Evolutionary conservation across 768 basidiomycete species (phyloP).

Genomic region (Agaricus sinodeliciosus): DNA sequence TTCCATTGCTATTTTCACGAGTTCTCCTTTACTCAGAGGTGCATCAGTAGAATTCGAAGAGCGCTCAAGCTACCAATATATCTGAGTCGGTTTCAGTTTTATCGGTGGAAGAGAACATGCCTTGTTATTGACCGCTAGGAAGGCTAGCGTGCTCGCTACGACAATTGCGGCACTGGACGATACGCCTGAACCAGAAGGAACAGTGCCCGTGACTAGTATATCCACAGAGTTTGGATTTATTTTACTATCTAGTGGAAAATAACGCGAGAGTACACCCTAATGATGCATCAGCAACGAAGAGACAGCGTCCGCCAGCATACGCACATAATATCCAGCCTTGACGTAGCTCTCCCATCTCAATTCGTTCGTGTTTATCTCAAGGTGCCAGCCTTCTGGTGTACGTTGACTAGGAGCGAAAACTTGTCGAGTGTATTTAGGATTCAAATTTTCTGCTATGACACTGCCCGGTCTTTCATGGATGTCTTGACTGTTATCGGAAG

Average conservation of each 20-base stretch:
- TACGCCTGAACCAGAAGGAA: conserved; percentile 83
- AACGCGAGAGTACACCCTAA: conserved; percentile 63
- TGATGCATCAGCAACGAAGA: neutral
- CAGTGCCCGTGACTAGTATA: conserved; percentile 70
- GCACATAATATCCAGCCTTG: conserved; percentile 78
- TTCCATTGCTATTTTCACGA: conserved; percentile 76
- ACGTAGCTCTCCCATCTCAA: conserved; percentile 85
- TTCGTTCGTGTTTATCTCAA: conserved; percentile 66
- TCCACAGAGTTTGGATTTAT: conserved; percentile 54
- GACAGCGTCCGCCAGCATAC: conserved; percentile 16
- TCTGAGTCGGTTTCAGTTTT: neutral
- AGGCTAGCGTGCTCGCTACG: conserved; percentile 77
- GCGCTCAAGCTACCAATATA: conserved; percentile 3
- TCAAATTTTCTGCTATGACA: conserved; percentile 58
- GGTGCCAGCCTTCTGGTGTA: conserved; percentile 48
- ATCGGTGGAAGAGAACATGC: conserved; percentile 18
- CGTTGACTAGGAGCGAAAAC: conserved; percentile 47
- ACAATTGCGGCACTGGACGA: conserved; percentile 90
- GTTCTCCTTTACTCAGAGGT: conserved; percentile 53
- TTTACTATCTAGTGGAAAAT: conserved; percentile 33
- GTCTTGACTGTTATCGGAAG: conserved; percentile 17
- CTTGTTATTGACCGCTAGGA: conserved; percentile 73
- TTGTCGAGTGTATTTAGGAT: conserved; percentile 51
- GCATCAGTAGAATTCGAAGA: neutral
- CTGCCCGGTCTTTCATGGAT: conserved; percentile 35